phyloP scores from a whole-genome alignment of 352 stramenopile genomes.

The Globisporangium alternatum region DNA sequence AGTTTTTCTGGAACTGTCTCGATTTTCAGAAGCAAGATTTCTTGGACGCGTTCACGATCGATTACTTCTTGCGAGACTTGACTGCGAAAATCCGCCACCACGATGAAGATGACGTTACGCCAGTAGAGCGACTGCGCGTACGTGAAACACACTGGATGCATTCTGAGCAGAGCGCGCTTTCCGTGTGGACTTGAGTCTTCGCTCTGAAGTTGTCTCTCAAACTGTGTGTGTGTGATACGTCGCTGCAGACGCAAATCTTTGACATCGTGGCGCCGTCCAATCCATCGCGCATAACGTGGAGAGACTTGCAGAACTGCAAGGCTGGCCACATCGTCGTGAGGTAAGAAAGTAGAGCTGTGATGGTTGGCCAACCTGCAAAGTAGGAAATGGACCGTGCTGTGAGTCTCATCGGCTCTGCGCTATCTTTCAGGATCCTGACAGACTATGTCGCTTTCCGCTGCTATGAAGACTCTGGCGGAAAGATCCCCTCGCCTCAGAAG shows the following conservation, averaged over 20 bases:
- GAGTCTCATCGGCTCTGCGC: not conserved
- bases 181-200: not conserved
- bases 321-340: slow-evolving; percentile 51
- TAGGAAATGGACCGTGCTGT: not conserved
- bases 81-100: slow-evolving; percentile 39
- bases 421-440: slow-evolving; percentile 34
- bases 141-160: not conserved
- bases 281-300: slow-evolving; percentile 49
- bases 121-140: slow-evolving; percentile 35
- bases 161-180: not conserved
- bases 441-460: slow-evolving; percentile 55
- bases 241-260: slow-evolving; percentile 54
- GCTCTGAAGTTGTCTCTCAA: not conserved
- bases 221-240: not conserved
- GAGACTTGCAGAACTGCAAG: slow-evolving; percentile 49
- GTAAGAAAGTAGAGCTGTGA: slow-evolving; percentile 5
- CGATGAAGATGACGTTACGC: slow-evolving; percentile 22
- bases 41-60: slow-evolving; percentile 55
- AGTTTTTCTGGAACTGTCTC: slow-evolving; percentile 73
- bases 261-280: slow-evolving; percentile 45
- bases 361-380: not conserved
- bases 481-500: slow-evolving; percentile 33
- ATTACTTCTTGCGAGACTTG: slow-evolving; percentile 60
- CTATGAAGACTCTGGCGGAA: slow-evolving; percentile 51
- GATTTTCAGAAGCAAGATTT: slow-evolving; percentile 68